phyloP scores from a whole-genome alignment of 495 filamentous ascomycete species.

The Daldinia vernicosa region DNA sequence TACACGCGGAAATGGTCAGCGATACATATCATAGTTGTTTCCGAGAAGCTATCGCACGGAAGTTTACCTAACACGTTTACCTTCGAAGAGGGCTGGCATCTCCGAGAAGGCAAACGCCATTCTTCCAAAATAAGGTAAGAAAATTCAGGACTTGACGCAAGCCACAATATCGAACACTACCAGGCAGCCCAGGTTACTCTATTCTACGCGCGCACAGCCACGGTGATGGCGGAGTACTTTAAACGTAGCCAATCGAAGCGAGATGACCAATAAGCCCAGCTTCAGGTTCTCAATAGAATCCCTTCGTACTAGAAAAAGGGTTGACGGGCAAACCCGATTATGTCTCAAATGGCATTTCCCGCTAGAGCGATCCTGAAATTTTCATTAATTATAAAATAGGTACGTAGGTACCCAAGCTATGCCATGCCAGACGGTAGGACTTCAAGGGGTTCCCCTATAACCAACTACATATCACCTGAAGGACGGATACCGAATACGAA shows the following conservation, averaged over 20 bases:
- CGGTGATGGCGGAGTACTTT: not conserved
- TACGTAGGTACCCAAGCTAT: not conserved
- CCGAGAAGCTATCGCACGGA: not conserved
- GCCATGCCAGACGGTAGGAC: not conserved
- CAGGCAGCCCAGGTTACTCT: not conserved
- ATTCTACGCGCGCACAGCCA: conserved; percentile 9
- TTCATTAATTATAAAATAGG: not conserved
- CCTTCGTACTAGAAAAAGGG: not conserved
- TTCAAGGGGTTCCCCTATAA: not conserved
- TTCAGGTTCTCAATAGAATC: not conserved
- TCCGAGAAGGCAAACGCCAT: not conserved
- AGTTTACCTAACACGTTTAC: not conserved
- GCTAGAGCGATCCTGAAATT: not conserved
- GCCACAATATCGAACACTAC: conserved; percentile 1
- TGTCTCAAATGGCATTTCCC: not conserved
- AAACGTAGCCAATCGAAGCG: conserved; percentile 25
- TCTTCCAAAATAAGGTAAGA: not conserved
- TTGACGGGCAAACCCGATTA: not conserved
- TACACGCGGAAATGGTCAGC: not conserved
- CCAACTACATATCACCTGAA: not conserved
- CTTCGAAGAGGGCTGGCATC: not conserved
- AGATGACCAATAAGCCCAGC: conserved; percentile 3
- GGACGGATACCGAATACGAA: not conserved
- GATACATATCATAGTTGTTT: not conserved
- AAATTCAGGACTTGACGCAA: not conserved